Evolutionary conservation across 345 rosid species (phyloP), one percentile per base, ranked within the genome.

Genomic region (Trapa bicornis): DNA sequence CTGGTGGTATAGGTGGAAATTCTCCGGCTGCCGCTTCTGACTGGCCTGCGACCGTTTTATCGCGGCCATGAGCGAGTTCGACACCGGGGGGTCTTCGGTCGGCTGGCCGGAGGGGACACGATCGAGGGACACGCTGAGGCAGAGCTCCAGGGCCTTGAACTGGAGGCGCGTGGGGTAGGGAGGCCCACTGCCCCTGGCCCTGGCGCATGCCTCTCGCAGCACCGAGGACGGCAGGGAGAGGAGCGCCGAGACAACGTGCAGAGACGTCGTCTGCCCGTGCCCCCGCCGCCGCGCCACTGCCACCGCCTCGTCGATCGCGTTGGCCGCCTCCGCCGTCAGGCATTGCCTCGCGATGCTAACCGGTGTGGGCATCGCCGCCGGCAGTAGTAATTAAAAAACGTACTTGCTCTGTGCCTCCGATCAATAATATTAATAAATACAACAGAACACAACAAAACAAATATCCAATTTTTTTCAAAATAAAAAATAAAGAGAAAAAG

Each of bases 51-150:
- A 88, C 14, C 98, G 84, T 72, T 90, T 90, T 69, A 93, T 90
- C 7, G 98, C 98, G 5, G 98, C 98, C 98, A 93, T 90, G 68
- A 93, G 87, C 0, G 98, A 88, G 77, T 93, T 90, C 5, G 97
- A 90, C 0, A 93, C 87, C 1, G 94, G 91, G 1, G 89, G 90
- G 45, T 89, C 92, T 38, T 77, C 83, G 64, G 58, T 67, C 68
- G 66, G 71, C 62, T 81, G 94, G 70, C 84, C 74, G 35, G 96
- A 80, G n/a, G 90, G 88, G 70, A 86, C 86, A 36, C 98, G 86
- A 73, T 92, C 98, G 15, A 92, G 81, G 2, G 98, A 92, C 0
- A 87, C 94, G 65, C 86, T 83, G 6, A 92, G 80, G 48, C 94
- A 89, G 58, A 92, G 94, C 77, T 92, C 97, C 3, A 92, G 74